Percentiles rank a stretch among this genome's conserved stretches.
phyloP scores from a whole-genome alignment of 768 basidiomycete species.

The Leccinum broughii region DNA sequence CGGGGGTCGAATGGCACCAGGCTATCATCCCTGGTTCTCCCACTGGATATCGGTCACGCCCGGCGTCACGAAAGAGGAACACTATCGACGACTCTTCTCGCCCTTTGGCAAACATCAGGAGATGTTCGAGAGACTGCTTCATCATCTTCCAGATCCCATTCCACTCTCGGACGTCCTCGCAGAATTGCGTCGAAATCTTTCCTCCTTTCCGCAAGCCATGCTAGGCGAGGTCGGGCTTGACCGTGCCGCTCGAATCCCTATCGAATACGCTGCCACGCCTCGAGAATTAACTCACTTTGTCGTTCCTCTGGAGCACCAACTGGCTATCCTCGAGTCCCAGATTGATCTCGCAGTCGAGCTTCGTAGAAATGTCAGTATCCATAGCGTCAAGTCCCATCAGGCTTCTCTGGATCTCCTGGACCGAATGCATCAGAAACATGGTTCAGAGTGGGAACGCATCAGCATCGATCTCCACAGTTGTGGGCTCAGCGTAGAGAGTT shows the following conservation, averaged over 20 bases:
- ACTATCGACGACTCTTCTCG: slow-evolving; percentile 76
- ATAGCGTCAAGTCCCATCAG: slow-evolving; percentile 79
- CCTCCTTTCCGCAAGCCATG: slow-evolving; percentile 68
- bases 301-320: slow-evolving; percentile 79
- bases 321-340: slow-evolving; percentile 78
- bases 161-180: slow-evolving; percentile 57
- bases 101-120: slow-evolving; percentile 35
- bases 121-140: slow-evolving; percentile 57
- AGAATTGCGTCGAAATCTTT: slow-evolving; percentile 60
- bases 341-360: slow-evolving; percentile 82
- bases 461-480: slow-evolving; percentile 92
- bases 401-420: slow-evolving; percentile 67
- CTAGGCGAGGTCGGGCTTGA: slow-evolving; percentile 95
- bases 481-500: slow-evolving; percentile 75
- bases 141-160: slow-evolving; percentile 70
- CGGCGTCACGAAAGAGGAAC: slow-evolving; percentile 56
- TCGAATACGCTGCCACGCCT: slow-evolving; percentile 47
- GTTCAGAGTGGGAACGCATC: slow-evolving; percentile 58
- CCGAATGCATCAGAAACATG: slow-evolving; percentile 57
- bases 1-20: slow-evolving; percentile 38
- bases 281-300: slow-evolving; percentile 74
- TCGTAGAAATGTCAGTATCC: slow-evolving; percentile 77
- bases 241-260: slow-evolving; percentile 72
- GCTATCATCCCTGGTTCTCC: slow-evolving; percentile 94
- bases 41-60: slow-evolving; percentile 63